These are phyloP conservation scores for Acacia crassicarpa DNA, from an alignment of 306 rosid genomes.

Conservation along the genomic window DNA sequence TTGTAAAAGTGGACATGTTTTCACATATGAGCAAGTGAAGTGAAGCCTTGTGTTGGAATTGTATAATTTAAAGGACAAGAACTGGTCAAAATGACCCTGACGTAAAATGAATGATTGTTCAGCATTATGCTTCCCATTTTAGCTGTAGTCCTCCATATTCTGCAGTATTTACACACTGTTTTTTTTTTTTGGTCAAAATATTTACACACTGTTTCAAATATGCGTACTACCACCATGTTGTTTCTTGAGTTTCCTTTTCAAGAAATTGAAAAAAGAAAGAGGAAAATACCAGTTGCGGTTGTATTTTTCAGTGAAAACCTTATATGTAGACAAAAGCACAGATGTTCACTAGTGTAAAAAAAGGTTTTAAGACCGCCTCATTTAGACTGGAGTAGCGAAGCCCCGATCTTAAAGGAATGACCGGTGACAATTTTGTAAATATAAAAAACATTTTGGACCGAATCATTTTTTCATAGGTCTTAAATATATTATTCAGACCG, in stretches of 20 bases:
- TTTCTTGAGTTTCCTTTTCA: neutral
- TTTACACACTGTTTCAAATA: slow-evolving; percentile 20
- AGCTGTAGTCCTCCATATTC: slow-evolving; percentile 10
- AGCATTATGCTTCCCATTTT: slow-evolving; percentile 24
- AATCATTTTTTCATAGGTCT: no score
- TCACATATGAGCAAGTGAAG: slow-evolving; percentile 1
- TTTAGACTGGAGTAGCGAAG: no score
- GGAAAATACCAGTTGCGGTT: neutral
- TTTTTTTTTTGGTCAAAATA: no score
- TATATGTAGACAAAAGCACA: slow-evolving; percentile 11
- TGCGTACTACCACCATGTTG: slow-evolving; percentile 2
- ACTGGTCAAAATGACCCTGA: slow-evolving; percentile 24
- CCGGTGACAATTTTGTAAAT: no score
- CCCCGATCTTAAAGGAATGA: no score
- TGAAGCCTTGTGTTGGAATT: slow-evolving; percentile 10
- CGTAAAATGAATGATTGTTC: slow-evolving; percentile 27
- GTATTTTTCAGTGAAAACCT: neutral
- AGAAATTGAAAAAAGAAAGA: neutral
- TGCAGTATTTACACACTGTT: slow-evolving; percentile 18
- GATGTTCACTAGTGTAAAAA: no score
- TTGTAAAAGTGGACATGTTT: neutral
- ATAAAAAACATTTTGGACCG: no score
- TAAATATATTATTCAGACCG: no score
- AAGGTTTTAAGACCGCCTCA: no score
- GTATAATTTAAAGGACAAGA: slow-evolving; percentile 30